Evolutionary conservation across 2,329 filamentous ascomycete genomes (phyloP).

Genomic region (Pestalotiopsis sp.): DNA sequence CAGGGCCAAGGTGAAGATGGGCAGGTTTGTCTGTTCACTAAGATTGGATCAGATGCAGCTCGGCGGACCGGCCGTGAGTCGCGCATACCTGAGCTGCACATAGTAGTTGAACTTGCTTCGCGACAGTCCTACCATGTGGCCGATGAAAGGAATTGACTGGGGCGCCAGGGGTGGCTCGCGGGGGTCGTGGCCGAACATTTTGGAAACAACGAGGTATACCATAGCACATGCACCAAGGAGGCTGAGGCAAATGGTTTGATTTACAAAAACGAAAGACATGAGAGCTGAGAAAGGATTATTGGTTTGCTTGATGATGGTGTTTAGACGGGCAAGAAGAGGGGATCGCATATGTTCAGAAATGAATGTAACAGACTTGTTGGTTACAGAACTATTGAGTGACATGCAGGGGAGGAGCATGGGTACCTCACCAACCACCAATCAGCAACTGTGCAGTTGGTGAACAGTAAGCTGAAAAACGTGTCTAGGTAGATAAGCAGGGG

Average conservation of each 20-base stretch:
- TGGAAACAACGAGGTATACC: not conserved
- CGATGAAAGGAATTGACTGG: slow-evolving; percentile 32
- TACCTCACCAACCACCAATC: too few species aligned
- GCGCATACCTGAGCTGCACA: slow-evolving; percentile 25
- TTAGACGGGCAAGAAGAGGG: too few species aligned
- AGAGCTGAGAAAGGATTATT: too few species aligned
- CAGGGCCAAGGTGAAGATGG: slow-evolving; percentile 44
- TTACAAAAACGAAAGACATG: not conserved
- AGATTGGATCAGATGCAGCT: not conserved
- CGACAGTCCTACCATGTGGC: slow-evolving; percentile 34
- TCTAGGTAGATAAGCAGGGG: too few species aligned
- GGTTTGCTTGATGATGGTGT: too few species aligned
- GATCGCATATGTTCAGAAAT: too few species aligned
- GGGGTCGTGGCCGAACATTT: slow-evolving; percentile 25
- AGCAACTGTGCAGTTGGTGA: too few species aligned
- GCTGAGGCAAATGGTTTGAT: not conserved
- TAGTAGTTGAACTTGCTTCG: slow-evolving; percentile 34
- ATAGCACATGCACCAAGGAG: not conserved
- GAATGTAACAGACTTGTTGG: too few species aligned
- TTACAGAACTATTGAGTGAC: too few species aligned
- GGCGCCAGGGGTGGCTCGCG: slow-evolving; percentile 34
- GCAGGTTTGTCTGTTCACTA: slow-evolving; percentile 21
- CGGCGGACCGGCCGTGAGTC: not conserved
- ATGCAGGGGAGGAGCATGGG: too few species aligned
- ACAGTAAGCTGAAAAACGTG: too few species aligned